These are phyloP conservation scores for Penicillium cataractarum DNA, from an alignment of 495 filamentous ascomycete genomes.

Conservation along the genomic window DNA sequence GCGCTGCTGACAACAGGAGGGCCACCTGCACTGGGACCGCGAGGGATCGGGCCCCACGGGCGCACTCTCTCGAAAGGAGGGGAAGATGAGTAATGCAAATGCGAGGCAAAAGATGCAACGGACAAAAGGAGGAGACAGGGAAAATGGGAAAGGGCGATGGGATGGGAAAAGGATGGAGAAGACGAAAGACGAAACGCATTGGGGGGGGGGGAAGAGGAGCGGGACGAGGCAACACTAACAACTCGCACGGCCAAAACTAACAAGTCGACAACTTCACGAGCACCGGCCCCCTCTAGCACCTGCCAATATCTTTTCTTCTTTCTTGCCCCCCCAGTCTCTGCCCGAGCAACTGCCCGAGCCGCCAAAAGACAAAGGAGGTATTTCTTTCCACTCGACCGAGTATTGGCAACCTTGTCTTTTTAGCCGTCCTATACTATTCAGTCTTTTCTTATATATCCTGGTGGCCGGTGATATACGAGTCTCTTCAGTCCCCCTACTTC, in stretches of 20 bases:
- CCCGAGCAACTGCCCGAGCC: neutral
- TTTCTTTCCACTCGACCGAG: neutral
- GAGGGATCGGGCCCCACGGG: conserved; percentile 13
- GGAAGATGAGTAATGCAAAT: conserved; percentile 12
- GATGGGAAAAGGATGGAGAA: conserved; percentile 6
- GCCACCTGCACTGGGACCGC: conserved; percentile 11
- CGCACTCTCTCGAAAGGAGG: conserved; percentile 3
- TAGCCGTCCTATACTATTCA: neutral
- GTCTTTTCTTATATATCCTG: neutral
- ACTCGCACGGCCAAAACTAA: neutral
- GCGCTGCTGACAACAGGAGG: conserved; percentile 13
- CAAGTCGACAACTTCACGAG: neutral
- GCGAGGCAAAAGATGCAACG: conserved; percentile 7
- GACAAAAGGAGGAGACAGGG: conserved; percentile 3
- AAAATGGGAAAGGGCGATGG: conserved; percentile 3
- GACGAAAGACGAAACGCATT: conserved; percentile 3
- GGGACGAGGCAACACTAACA: conserved; percentile 10
- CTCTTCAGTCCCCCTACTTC: neutral
- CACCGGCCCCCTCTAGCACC: neutral
- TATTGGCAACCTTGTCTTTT: neutral
- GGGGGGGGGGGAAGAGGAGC: conserved; percentile 4
- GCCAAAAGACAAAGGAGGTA: neutral
- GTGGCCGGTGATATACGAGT: neutral
- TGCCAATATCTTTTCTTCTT: neutral
- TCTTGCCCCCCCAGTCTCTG: neutral